Conservation (phyloP, 108 stramenopile species). For the Fragilariopsis cylindrus region DNA sequence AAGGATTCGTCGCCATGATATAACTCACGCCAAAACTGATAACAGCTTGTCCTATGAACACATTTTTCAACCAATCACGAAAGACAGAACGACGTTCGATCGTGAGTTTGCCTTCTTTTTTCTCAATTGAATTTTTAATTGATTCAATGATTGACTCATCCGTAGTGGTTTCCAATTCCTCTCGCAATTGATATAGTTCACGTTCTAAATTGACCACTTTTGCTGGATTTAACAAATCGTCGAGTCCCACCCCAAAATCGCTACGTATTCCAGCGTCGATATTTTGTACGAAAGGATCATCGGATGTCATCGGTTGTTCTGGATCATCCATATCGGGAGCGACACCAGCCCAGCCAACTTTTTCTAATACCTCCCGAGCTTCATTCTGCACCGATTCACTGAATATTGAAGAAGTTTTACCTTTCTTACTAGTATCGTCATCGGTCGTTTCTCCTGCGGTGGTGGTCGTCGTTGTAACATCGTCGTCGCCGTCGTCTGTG, state of each 20-base stretch:
- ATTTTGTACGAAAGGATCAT: slow-evolving; percentile 75
- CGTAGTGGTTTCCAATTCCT: slow-evolving; percentile 61
- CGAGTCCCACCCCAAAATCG: slow-evolving; percentile 75
- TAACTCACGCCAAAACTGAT: slow-evolving; percentile 78
- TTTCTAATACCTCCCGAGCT: slow-evolving; percentile 62
- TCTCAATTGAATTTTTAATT: slow-evolving; percentile 71
- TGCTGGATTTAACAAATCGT: slow-evolving; percentile 88
- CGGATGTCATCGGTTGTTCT: slow-evolving; percentile 59
- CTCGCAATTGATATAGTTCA: slow-evolving; percentile 76
- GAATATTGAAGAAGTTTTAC: slow-evolving; percentile 16
- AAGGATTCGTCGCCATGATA: slow-evolving; percentile 86
- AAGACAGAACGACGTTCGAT: slow-evolving; percentile 92
- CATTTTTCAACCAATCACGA: slow-evolving; percentile 94
- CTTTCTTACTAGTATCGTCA: not conserved
- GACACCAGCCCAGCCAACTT: slow-evolving; percentile 69
- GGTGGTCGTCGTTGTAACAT: not conserved
- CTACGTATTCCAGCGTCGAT: slow-evolving; percentile 73
- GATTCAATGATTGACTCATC: slow-evolving; percentile 29
- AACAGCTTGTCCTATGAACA: slow-evolving; percentile 91
- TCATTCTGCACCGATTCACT: slow-evolving; percentile 51
- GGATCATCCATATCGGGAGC: slow-evolving; percentile 28
- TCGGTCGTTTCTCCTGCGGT: not conserved
- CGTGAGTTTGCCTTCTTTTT: slow-evolving; percentile 82
- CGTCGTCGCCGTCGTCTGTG: not conserved
- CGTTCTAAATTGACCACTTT: slow-evolving; percentile 92